Percentiles rank a stretch among this genome's conserved stretches.
Evolutionary conservation across 2,329 filamentous ascomycete species (phyloP).

Genomic region (Harringtonia aguacate): DNA sequence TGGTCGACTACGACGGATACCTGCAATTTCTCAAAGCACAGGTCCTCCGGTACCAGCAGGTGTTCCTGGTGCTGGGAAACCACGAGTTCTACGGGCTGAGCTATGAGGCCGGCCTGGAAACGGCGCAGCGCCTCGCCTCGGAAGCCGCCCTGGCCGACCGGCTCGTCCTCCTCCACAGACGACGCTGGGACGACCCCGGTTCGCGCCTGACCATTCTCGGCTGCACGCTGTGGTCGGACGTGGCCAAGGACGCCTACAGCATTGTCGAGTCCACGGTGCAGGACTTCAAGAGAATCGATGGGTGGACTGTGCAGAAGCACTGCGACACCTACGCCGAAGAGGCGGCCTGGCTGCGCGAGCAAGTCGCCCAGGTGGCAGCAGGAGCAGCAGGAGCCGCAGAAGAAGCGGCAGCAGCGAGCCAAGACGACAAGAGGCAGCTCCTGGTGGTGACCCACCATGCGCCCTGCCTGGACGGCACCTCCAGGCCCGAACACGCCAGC

Average conservation of each 20-base stretch:
- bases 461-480: slow-evolving; percentile 36
- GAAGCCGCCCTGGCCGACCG: too few relatives aligned
- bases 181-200: not conserved
- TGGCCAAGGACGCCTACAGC: slow-evolving; percentile 26
- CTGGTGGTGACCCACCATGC: slow-evolving; percentile 46
- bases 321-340: slow-evolving; percentile 37
- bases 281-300: slow-evolving; percentile 42
- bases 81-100: slow-evolving; percentile 36
- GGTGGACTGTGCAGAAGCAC: slow-evolving; percentile 39
- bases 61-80: slow-evolving; percentile 45
- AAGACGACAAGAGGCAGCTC: too few relatives aligned
- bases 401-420: too few relatives aligned
- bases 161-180: too few relatives aligned
- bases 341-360: slow-evolving; percentile 34
- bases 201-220: slow-evolving; percentile 38
- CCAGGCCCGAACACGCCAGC: slow-evolving; percentile 34
- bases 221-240: slow-evolving; percentile 45
- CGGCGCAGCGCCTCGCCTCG: not conserved
- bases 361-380: slow-evolving; percentile 17
- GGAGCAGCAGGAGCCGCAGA: not conserved
- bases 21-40: slow-evolving; percentile 33
- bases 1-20: slow-evolving; percentile 25
- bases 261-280: slow-evolving; percentile 33
- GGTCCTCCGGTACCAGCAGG: slow-evolving; percentile 31
- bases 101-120: slow-evolving; percentile 1